Evolutionary conservation across 371 early-diverging fungal species (phyloP).

Genomic region (Syncephalastrum sp.): DNA sequence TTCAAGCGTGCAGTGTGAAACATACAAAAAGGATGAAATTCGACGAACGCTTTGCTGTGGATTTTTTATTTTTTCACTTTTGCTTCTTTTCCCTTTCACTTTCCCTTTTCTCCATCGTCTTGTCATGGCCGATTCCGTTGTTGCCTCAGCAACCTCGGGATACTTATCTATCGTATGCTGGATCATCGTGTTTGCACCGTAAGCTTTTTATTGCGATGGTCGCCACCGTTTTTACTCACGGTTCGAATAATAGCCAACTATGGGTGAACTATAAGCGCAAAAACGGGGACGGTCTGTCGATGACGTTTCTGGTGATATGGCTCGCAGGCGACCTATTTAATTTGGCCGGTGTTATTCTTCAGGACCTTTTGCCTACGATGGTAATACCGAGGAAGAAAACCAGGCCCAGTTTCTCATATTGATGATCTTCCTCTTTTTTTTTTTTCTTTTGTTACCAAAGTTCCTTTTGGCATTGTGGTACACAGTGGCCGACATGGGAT

Average conservation of each 20-base stretch:
- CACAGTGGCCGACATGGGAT: slow-evolving; percentile 46
- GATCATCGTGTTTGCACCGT: slow-evolving; percentile 67
- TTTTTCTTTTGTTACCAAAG: slow-evolving; percentile 12
- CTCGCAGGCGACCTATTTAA: slow-evolving; percentile 82
- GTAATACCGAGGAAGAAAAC: slow-evolving; percentile 10
- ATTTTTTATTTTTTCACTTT: slow-evolving; percentile 47
- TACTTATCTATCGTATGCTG: slow-evolving; percentile 56
- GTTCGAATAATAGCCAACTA: slow-evolving; percentile 40
- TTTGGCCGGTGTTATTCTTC: slow-evolving; percentile 72
- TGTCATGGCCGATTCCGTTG: slow-evolving; percentile 14
- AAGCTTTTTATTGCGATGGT: slow-evolving; percentile 20
- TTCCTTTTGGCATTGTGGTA: slow-evolving; percentile 50
- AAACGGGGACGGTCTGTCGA: slow-evolving; percentile 64
- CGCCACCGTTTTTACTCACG: neutral
- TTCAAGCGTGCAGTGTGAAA: too few relatives aligned
- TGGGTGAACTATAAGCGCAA: slow-evolving; percentile 61
- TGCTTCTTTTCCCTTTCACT: neutral
- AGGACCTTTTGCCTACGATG: slow-evolving; percentile 70
- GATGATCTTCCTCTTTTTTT: neutral
- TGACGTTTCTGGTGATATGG: slow-evolving; percentile 79
- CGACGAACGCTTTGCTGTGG: too few relatives aligned
- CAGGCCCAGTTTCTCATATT: neutral
- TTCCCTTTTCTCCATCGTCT: neutral
- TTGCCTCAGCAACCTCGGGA: slow-evolving; percentile 33
- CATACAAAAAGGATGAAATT: too few relatives aligned